Conservation (phyloP, 371 early-diverging fungal genomes). For the Apophysomyces variabilis region DNA sequence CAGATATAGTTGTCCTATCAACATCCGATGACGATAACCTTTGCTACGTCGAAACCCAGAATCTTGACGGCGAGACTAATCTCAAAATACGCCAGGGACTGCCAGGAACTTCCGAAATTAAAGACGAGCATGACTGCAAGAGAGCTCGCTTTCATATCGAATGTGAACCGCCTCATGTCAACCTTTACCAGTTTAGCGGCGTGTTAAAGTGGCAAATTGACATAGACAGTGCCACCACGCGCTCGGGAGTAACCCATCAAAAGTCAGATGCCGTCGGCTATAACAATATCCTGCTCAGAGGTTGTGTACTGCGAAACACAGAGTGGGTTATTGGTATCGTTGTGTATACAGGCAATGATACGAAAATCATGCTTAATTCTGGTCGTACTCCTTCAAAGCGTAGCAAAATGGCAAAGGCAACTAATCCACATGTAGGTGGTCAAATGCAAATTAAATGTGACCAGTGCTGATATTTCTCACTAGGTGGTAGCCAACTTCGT, state of each 20-base stretch:
- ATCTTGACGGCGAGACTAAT: constrained; percentile 89
- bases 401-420: constrained; percentile 89
- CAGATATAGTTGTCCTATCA: constrained; percentile 77
- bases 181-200: constrained; percentile 77
- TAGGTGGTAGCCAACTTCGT: constrained; percentile 54
- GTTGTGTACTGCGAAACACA: constrained; percentile 92
- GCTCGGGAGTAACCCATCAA: constrained; percentile 43
- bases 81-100: constrained; percentile 67
- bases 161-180: constrained; percentile 80
- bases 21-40: constrained; percentile 65
- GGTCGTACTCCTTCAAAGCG: constrained; percentile 94
- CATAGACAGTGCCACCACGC: constrained; percentile 22
- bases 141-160: constrained; percentile 66
- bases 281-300: constrained; percentile 88
- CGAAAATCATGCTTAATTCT: constrained; percentile 89
- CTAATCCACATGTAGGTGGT: constrained; percentile 85
- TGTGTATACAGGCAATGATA: constrained; percentile 87
- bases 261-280: constrained; percentile 74
- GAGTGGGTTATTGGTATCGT: constrained; percentile 83
- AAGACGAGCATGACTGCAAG: constrained; percentile 58
- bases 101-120: constrained; percentile 40
- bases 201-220: constrained; percentile 59
- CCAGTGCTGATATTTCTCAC: neutral
- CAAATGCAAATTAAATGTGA: neutral
- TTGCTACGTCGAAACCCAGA: constrained; percentile 84